phyloP scores from a whole-genome alignment of 331 rosid species.

The Acacia concinna region DNA sequence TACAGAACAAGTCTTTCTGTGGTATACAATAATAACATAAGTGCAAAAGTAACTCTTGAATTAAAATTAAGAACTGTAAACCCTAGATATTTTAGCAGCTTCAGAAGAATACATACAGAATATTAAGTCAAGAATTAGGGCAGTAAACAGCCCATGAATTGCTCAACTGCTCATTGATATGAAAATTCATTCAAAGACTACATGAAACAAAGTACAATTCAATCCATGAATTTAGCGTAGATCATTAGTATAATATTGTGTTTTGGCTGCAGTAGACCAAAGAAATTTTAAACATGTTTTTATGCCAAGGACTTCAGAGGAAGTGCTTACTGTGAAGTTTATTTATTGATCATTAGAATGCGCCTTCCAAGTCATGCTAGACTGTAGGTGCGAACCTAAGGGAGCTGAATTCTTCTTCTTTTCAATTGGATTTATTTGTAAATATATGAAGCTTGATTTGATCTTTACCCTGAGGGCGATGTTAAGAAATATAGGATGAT shows the following conservation, averaged over 20 bases:
- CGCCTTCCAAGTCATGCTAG: neutral
- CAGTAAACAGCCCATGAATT: neutral
- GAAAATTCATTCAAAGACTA: neutral
- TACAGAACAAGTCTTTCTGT: neutral
- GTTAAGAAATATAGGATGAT: neutral
- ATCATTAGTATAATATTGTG: neutral
- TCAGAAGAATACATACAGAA: neutral
- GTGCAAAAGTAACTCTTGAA: neutral
- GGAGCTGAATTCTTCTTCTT: neutral
- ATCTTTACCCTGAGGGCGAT: neutral
- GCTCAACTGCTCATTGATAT: neutral
- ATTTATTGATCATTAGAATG: neutral
- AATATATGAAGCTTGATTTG: neutral
- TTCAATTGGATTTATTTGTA: neutral
- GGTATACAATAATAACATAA: conserved; percentile 7
- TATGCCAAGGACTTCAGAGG: neutral
- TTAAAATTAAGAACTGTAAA: neutral
- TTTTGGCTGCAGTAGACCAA: neutral
- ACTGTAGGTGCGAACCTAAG: no score
- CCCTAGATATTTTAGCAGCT: neutral
- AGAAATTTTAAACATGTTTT: neutral
- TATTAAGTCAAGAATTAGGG: neutral
- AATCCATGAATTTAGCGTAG: neutral
- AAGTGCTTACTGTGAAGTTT: neutral
- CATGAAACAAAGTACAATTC: neutral